phyloP scores from a whole-genome alignment of 192 early-diverging fungal species.

The Piromyces finnis region DNA sequence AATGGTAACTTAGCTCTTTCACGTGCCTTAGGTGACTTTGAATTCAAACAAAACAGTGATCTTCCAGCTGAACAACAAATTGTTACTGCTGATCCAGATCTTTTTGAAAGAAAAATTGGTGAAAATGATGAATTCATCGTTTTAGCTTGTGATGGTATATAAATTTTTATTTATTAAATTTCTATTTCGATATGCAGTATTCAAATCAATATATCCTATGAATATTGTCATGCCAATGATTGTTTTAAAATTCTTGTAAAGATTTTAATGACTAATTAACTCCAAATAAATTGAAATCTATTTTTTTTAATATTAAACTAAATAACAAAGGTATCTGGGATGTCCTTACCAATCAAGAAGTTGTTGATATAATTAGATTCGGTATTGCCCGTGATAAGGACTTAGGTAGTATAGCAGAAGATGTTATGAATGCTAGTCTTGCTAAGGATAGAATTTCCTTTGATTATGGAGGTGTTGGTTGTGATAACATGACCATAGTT shows the following conservation, averaged over 20 bases:
- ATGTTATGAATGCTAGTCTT: slow-evolving; percentile 81
- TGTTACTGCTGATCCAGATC: slow-evolving; percentile 82
- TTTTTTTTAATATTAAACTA: background rate
- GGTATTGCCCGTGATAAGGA: slow-evolving; percentile 38
- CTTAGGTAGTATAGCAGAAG: slow-evolving; percentile 59
- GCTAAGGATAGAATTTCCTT: slow-evolving; percentile 43
- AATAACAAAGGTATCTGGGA: slow-evolving; percentile 84
- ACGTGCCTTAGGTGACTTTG: slow-evolving; percentile 94
- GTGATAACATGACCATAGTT: slow-evolving; percentile 98
- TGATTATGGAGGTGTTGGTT: slow-evolving; percentile 81
- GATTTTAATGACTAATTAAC: too few relatives aligned
- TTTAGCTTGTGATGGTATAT: slow-evolving; percentile 82
- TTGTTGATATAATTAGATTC: slow-evolving; percentile 60
- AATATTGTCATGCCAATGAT: too few relatives aligned
- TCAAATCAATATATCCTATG: too few relatives aligned
- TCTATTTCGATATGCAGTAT: too few relatives aligned
- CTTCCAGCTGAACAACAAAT: slow-evolving; percentile 74
- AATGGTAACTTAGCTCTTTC: slow-evolving; percentile 98
- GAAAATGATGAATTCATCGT: slow-evolving; percentile 84
- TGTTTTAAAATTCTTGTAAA: too few relatives aligned
- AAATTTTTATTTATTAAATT: slow-evolving; percentile 1
- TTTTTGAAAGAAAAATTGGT: slow-evolving; percentile 32
- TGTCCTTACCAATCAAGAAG: slow-evolving; percentile 77
- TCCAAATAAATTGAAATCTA: background rate
- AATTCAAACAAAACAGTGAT: slow-evolving; percentile 80